A percentile compares a stretch with the other conserved stretches of the same genome.
These are phyloP conservation scores for Leccinum incarnatum DNA, from an alignment of 768 basidiomycete genomes.

Conservation along the genomic window DNA sequence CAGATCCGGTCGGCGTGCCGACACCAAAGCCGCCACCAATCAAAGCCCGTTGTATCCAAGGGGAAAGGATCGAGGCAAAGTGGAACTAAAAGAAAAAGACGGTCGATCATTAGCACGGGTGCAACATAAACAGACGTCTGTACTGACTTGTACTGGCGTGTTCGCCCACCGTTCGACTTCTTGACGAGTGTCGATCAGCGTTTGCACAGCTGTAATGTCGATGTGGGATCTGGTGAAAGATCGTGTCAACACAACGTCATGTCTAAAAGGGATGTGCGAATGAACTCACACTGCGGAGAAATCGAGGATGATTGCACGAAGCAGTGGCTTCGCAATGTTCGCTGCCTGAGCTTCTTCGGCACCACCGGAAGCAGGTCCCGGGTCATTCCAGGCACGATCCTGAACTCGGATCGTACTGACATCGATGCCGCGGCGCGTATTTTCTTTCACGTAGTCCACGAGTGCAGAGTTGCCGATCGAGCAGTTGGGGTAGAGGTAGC, in stretches of 20 bases:
- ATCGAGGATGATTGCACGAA: slow-evolving; percentile 89
- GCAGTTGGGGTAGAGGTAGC: slow-evolving; percentile 81
- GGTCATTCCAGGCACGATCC: slow-evolving; percentile 95
- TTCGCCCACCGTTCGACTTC: slow-evolving; percentile 90
- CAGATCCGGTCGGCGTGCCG: slow-evolving; percentile 41
- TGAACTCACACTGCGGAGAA: slow-evolving; percentile 69
- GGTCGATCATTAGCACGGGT: not conserved
- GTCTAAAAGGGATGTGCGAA: not conserved
- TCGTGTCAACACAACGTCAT: not conserved
- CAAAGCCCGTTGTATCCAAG: slow-evolving; percentile 90
- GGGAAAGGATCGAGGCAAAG: slow-evolving; percentile 87
- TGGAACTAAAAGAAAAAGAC: slow-evolving; percentile 61
- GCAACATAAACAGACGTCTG: not conserved
- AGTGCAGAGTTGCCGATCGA: slow-evolving; percentile 66
- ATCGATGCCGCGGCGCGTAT: slow-evolving; percentile 76
- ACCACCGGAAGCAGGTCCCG: slow-evolving; percentile 59
- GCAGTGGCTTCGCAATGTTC: slow-evolving; percentile 56
- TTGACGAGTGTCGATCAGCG: slow-evolving; percentile 82
- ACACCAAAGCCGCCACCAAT: slow-evolving; percentile 89
- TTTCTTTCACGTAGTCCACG: slow-evolving; percentile 76
- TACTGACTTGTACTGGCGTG: slow-evolving; percentile 62
- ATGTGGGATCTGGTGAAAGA: slow-evolving; percentile 64
- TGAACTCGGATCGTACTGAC: slow-evolving; percentile 56
- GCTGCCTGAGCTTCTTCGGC: slow-evolving; percentile 45
- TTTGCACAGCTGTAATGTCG: slow-evolving; percentile 90